phyloP scores from a whole-genome alignment of 805 yeast genomes.

The Candida pini region DNA sequence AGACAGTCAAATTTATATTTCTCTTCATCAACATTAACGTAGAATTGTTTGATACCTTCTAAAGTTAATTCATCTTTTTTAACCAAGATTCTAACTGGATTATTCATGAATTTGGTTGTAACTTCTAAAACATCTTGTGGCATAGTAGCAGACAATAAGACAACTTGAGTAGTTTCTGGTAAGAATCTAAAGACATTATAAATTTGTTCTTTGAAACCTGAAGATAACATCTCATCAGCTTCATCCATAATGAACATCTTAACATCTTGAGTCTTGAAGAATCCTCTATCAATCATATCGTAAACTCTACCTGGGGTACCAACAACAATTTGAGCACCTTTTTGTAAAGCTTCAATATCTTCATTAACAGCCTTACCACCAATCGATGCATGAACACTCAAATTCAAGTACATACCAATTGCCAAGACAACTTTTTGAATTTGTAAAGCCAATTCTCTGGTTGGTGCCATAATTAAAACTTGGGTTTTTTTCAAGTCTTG shows the following conservation, averaged over 20 bases:
- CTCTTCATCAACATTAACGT: conserved; percentile 86
- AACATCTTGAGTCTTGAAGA: conserved; percentile 64
- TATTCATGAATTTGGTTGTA: conserved; percentile 85
- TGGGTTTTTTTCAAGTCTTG: conserved; percentile 67
- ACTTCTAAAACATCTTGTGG: conserved; percentile 88
- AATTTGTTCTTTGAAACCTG: conserved; percentile 94
- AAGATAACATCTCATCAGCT: conserved; percentile 90
- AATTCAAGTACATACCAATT: conserved; percentile 82
- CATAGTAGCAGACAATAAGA: conserved; percentile 91
- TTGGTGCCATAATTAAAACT: conserved; percentile 89
- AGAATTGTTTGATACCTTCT: conserved; percentile 92
- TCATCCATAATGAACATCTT: conserved; percentile 92
- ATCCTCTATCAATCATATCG: conserved; percentile 85
- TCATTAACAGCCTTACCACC: conserved; percentile 87
- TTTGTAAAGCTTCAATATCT: conserved; percentile 67
- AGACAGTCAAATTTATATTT: conserved; percentile 91
- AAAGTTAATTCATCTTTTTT: conserved; percentile 90
- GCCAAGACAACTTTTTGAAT: conserved; percentile 84
- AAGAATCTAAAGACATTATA: conserved; percentile 82
- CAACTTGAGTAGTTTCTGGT: conserved; percentile 87
- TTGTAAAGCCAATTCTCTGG: conserved; percentile 93
- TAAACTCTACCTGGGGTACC: conserved; percentile 97
- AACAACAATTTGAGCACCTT: conserved; percentile 85
- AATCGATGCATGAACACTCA: conserved; percentile 84
- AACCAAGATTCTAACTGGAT: conserved; percentile 91